Percentiles rank a stretch among this genome's conserved stretches.
These are phyloP conservation scores for Colletotrichum navitas DNA, from an alignment of 2,329 filamentous ascomycete genomes.

Conservation along the genomic window DNA sequence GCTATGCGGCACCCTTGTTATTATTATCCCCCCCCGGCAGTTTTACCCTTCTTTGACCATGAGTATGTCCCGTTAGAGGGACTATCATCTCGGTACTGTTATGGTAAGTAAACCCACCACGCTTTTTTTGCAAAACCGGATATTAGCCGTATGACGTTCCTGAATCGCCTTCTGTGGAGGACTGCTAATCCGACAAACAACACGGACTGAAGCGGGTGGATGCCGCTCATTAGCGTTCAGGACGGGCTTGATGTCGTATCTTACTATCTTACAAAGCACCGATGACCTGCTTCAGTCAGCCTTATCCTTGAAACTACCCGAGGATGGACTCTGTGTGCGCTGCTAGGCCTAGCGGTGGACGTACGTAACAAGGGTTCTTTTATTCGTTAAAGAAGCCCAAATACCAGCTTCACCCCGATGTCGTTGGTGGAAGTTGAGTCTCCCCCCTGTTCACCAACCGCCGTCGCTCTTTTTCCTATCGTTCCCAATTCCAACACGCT, in stretches of 20 bases:
- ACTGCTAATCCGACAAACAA: slow-evolving; percentile 13
- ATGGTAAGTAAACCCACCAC: not conserved
- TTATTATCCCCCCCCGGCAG: not conserved
- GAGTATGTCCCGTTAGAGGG: slow-evolving; percentile 18
- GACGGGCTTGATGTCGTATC: slow-evolving; percentile 21
- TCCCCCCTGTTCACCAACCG: slow-evolving; percentile 38
- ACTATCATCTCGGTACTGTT: not conserved
- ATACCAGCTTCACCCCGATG: slow-evolving; percentile 24
- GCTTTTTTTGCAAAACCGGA: slow-evolving; percentile 8
- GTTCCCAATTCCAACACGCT: slow-evolving; percentile 23
- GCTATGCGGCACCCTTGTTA: not conserved
- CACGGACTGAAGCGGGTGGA: slow-evolving; percentile 21
- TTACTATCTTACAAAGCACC: slow-evolving; percentile 3
- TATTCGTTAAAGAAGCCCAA: slow-evolving; percentile 33
- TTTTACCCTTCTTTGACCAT: slow-evolving; percentile 1
- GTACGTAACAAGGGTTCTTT: slow-evolving; percentile 15
- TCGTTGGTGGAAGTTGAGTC: slow-evolving; percentile 13
- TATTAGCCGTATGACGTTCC: slow-evolving; percentile 18
- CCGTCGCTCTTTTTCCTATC: slow-evolving; percentile 22
- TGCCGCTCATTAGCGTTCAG: slow-evolving; percentile 1
- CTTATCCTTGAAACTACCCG: slow-evolving; percentile 32
- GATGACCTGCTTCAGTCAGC: slow-evolving; percentile 31
- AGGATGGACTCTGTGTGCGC: slow-evolving; percentile 22
- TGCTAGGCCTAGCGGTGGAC: slow-evolving; percentile 20
- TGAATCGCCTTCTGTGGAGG: slow-evolving; percentile 3